Evolutionary conservation across 169 alveolate species (phyloP).

Genomic region (Plasmodium relictum): DNA sequence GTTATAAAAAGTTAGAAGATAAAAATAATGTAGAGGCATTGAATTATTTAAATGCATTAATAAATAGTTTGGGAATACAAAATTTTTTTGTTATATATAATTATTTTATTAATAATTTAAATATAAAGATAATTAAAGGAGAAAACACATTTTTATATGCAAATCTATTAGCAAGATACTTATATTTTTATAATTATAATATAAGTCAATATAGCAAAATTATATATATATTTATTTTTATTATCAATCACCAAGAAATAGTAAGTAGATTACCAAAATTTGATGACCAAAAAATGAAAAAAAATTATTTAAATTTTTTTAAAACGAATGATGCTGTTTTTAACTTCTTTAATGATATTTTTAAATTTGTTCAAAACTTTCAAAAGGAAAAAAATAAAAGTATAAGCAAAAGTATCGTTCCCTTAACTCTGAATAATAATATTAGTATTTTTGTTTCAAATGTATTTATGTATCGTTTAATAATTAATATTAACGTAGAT

Average conservation of each 20-base stretch:
- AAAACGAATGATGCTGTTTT: constrained; percentile 75
- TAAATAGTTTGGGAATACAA: constrained; percentile 63
- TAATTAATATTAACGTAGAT: constrained; percentile 62
- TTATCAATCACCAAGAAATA: constrained; percentile 71
- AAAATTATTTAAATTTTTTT: constrained; percentile 75
- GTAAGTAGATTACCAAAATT: constrained; percentile 56
- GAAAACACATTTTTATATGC: constrained; percentile 75
- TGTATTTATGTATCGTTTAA: constrained; percentile 33
- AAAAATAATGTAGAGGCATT: constrained; percentile 72
- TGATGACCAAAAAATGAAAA: constrained; percentile 76
- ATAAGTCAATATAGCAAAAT: constrained; percentile 78
- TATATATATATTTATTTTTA: constrained; percentile 73
- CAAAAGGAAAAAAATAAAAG: constrained; percentile 70
- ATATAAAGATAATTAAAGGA: constrained; percentile 60
- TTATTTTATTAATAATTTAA: constrained; percentile 68
- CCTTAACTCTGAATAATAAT: constrained; percentile 42
- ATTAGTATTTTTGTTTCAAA: constrained; percentile 21
- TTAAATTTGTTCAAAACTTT: constrained; percentile 73
- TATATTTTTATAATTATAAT: constrained; percentile 71
- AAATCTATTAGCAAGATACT: constrained; percentile 44
- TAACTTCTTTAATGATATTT: constrained; percentile 73
- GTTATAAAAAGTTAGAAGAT: constrained; percentile 75
- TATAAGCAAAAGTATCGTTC: constrained; percentile 48
- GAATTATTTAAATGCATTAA: constrained; percentile 38
- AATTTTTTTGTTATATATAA: constrained; percentile 73